Evolutionary conservation across 495 filamentous ascomycete species (phyloP), one percentile per base, ranked within the genome.

Genomic region (Neurospora pannonica): DNA sequence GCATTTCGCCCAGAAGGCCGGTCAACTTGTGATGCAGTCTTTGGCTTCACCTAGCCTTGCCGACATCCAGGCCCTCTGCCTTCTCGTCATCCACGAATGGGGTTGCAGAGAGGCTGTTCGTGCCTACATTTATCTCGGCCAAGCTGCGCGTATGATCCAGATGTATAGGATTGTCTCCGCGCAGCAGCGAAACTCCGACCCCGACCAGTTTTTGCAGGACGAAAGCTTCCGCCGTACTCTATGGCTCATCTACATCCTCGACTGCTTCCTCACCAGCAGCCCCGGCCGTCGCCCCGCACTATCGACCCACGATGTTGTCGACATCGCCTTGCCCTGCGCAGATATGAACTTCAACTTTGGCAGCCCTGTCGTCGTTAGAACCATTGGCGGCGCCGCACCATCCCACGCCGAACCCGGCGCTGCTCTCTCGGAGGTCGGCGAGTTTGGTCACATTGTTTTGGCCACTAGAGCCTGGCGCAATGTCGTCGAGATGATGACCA

Each of bases 251-350:
- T 86, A 87, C 75, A 85, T 87, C 42, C 82, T 87, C 40, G 85
- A 87, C 75, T 87, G 85, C 78, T 85, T 87, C 73, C 82, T 87
- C n/a, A 86, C 85, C 24, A 86, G 85, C 80, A 86, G 85, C 75
- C 85, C 85, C 70, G 85, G 85, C 70, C 85, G 85, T 38, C 82
- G 85, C 72, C 85, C 85, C 31, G 85, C 85, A 13, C 77, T 87
- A 28, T 82, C 85, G 17, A 78, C 81, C 46, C 82, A 82, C 74
- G 85, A 87, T 72, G 78, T 85, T 17, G 79, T 84, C 62, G 85
- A 83, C 74, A 81, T 86, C 8, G 81, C 85, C 15, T 81, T 87
- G 38, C 85, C 85, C 19, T 86, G 85, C 74, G 80, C 78, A 36
- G 85, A 87, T 73, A 85, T 85, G 83, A 84, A 85, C 75, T 87